These are phyloP conservation scores for Leccinum fuscescens DNA, from an alignment of 1,284 basidiomycete species.

Conservation along the genomic window DNA sequence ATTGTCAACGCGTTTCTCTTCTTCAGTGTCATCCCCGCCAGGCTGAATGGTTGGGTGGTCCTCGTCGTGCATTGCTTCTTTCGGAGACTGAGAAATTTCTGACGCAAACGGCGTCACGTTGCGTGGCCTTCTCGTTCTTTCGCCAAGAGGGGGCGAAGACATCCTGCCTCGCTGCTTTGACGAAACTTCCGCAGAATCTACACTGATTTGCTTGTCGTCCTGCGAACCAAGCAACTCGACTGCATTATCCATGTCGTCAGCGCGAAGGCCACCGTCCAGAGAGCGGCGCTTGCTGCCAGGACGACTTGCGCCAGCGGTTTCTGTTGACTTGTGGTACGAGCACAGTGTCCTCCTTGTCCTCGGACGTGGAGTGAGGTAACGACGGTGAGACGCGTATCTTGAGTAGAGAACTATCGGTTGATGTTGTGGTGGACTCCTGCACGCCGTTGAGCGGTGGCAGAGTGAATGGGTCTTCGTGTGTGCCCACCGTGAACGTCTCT, in stretches of 20 bases:
- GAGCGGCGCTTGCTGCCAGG: neutral
- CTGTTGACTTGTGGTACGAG: neutral
- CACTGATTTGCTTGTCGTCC: neutral
- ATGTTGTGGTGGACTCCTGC: neutral
- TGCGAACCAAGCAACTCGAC: neutral
- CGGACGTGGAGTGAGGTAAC: too few species aligned
- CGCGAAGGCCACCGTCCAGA: slow-evolving; percentile 1
- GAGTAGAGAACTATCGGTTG: slow-evolving; percentile 1
- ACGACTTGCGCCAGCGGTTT: neutral
- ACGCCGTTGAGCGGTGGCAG: neutral
- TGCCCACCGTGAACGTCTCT: slow-evolving; percentile 27
- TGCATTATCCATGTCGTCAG: neutral
- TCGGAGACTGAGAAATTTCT: neutral
- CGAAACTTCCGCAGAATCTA: neutral
- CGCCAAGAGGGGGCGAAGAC: neutral
- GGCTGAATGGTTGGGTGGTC: neutral
- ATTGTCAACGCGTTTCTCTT: slow-evolving; percentile 8
- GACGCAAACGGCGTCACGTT: slow-evolving; percentile 14
- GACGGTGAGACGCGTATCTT: slow-evolving; percentile 5
- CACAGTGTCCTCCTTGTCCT: neutral
- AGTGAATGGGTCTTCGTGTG: slow-evolving; percentile 17
- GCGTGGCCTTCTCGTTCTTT: neutral
- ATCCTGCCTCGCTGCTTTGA: neutral
- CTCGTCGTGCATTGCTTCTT: neutral
- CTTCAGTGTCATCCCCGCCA: neutral